These are phyloP conservation scores for Salix dunnii DNA, from an alignment of 345 rosid genomes.

Conservation along the genomic window DNA sequence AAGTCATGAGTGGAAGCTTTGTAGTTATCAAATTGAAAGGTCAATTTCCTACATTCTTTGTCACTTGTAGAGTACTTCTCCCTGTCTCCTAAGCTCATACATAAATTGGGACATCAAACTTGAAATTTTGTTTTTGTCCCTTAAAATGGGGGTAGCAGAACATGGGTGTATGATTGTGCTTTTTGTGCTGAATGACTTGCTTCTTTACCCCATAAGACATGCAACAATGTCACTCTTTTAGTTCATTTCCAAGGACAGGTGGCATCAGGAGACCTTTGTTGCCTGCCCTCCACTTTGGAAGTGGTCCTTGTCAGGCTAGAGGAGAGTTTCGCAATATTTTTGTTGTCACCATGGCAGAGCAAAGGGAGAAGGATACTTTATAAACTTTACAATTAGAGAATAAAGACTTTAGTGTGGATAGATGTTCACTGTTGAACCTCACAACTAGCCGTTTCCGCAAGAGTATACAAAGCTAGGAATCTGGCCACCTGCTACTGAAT, in stretches of 20 bases:
- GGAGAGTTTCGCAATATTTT: background rate
- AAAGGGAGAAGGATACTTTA: background rate
- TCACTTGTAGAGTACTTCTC: background rate
- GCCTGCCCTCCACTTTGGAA: background rate
- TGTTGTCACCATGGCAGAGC: background rate
- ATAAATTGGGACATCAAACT: background rate
- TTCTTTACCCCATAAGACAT: background rate
- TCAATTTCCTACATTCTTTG: background rate
- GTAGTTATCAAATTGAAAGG: background rate
- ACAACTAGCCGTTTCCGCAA: background rate
- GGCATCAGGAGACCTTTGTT: background rate
- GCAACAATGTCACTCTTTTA: background rate
- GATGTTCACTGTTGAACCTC: background rate
- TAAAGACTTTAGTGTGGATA: background rate
- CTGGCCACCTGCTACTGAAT: background rate
- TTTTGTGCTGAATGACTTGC: background rate
- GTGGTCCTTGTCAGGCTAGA: background rate
- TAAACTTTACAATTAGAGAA: background rate
- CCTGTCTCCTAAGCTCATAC: background rate
- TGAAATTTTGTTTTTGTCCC: background rate
- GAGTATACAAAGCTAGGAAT: background rate
- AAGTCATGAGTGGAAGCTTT: background rate
- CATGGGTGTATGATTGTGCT: background rate
- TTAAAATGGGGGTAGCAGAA: background rate
- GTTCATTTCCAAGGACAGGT: background rate